phyloP scores from a whole-genome alignment of 1,284 basidiomycete genomes.

The Ustilago bromivora region DNA sequence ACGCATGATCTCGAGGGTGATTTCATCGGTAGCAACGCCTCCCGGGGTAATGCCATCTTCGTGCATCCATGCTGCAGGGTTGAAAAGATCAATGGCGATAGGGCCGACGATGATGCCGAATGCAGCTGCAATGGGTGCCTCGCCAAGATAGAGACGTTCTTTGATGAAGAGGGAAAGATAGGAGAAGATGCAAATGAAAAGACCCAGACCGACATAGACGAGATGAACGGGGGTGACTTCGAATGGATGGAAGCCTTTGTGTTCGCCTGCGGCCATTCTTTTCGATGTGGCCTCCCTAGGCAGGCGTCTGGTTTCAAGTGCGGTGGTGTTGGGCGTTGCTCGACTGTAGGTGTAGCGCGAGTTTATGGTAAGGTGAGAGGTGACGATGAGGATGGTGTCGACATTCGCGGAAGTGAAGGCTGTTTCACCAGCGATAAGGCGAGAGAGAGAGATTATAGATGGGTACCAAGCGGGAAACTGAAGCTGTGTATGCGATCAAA shows the following conservation, averaged over 20 bases:
- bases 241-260: slow-evolving; percentile 60
- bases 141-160: slow-evolving; percentile 93
- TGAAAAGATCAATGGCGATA: slow-evolving; percentile 84
- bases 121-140: slow-evolving; percentile 93
- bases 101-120: slow-evolving; percentile 91
- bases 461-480: neutral
- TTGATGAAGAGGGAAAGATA: slow-evolving; percentile 94
- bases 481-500: slow-evolving; percentile 5
- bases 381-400: slow-evolving; percentile 29
- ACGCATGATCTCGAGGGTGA: slow-evolving; percentile 83
- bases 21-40: slow-evolving; percentile 77
- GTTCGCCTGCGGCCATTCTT: slow-evolving; percentile 27
- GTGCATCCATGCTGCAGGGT: slow-evolving; percentile 85
- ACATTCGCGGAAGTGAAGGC: slow-evolving; percentile 27
- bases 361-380: slow-evolving; percentile 18
- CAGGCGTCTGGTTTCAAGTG: neutral
- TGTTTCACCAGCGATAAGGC: slow-evolving; percentile 5
- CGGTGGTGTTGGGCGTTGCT: neutral
- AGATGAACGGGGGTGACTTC: slow-evolving; percentile 66
- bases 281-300: neutral
- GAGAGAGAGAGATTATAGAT: neutral
- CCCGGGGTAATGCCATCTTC: slow-evolving; percentile 72
- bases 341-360: neutral
- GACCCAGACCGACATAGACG: slow-evolving; percentile 65
- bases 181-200: slow-evolving; percentile 78